Conservation (phyloP, 2,329 filamentous ascomycete species). For the Aspergillus uvarum region DNA sequence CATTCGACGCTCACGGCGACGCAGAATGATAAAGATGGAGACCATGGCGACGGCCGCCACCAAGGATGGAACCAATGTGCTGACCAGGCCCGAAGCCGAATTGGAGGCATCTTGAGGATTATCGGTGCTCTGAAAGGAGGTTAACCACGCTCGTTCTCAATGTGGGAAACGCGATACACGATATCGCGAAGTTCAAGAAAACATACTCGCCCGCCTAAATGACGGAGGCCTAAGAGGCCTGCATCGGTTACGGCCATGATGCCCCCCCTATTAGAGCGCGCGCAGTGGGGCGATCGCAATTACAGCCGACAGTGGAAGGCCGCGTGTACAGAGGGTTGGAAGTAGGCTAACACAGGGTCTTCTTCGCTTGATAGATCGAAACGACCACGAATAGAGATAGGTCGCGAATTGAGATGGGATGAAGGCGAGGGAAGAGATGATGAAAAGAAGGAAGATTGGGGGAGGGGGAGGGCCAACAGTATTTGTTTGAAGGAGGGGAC, state of each 20-base stretch:
- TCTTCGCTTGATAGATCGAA: not conserved
- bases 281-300: not conserved
- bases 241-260: slow-evolving; percentile 19
- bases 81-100: slow-evolving; percentile 48
- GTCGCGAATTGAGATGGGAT: not conserved
- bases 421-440: not conserved
- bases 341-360: not conserved
- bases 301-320: not conserved
- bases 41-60: slow-evolving; percentile 48
- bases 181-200: not conserved
- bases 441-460: not conserved
- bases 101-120: slow-evolving; percentile 26
- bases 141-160: not conserved
- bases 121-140: slow-evolving; percentile 6
- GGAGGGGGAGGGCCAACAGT: not conserved
- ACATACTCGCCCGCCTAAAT: slow-evolving; percentile 24
- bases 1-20: slow-evolving; percentile 49
- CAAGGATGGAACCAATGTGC: slow-evolving; percentile 50
- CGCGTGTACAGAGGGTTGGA: not conserved
- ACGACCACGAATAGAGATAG: not conserved
- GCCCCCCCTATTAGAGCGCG: not conserved
- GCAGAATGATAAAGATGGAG: slow-evolving; percentile 52
- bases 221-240: slow-evolving; percentile 20
- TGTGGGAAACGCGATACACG: not conserved
- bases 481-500: slow-evolving; percentile 5